A percentile compares a stretch with the other conserved stretches of the same genome.
Conservation (phyloP, 1,284 basidiomycete species). For the Puccinia triticina region DNA sequence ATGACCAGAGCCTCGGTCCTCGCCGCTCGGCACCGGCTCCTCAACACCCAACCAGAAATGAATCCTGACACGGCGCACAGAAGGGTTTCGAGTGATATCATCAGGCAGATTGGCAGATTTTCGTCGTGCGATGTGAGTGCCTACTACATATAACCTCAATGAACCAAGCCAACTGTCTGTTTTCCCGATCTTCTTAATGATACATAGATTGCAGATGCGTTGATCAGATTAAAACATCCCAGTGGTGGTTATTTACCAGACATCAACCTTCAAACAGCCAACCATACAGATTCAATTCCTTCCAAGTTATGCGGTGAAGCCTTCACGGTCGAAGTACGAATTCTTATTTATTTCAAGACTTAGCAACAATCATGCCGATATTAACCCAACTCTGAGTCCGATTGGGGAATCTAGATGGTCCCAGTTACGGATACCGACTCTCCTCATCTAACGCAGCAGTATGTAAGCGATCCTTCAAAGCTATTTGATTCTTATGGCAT, state of each 20-base stretch:
- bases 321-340: constrained; percentile 74
- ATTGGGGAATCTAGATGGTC: constrained; percentile 67
- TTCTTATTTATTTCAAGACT: neutral
- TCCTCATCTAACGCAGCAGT: constrained; percentile 74
- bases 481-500: constrained; percentile 72
- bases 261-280: constrained; percentile 67
- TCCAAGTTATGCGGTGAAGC: constrained; percentile 72
- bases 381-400: neutral
- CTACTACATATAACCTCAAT: neutral
- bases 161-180: no score
- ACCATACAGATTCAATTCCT: constrained; percentile 58
- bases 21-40: no score
- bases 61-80: neutral
- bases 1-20: no score
- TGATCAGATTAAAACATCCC: constrained; percentile 76
- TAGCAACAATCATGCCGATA: constrained; percentile 19
- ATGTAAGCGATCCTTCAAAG: constrained; percentile 62
- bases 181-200: neutral
- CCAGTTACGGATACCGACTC: constrained; percentile 67
- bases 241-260: constrained; percentile 83
- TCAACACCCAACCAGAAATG: neutral
- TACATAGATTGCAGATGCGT: constrained; percentile 78
- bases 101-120: constrained; percentile 17
- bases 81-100: neutral
- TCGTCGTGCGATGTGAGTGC: constrained; percentile 44